Conservation (phyloP, 208 protist genomes). For the Crithidia acanthocephali region DNA sequence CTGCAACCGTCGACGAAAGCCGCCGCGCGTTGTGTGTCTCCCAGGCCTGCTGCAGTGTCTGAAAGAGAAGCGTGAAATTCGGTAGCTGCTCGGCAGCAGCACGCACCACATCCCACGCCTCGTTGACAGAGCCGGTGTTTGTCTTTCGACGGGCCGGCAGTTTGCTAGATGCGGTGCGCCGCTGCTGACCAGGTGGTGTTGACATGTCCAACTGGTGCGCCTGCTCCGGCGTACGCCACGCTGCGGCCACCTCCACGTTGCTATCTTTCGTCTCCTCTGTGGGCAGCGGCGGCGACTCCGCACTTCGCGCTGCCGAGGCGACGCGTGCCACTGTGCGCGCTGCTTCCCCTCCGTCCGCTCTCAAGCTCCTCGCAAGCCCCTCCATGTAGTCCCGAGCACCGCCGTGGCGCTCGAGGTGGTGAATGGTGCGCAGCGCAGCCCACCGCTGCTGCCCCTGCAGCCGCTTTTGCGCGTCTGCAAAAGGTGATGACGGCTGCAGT, state of each 20-base stretch:
- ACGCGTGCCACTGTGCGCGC: no score
- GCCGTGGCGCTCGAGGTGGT: slow-evolving; percentile 17
- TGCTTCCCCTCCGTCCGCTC: no score
- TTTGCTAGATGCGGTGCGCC: not conserved
- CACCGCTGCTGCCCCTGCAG: slow-evolving; percentile 3
- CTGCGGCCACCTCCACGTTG: not conserved
- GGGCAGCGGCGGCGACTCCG: not conserved
- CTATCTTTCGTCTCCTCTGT: no score
- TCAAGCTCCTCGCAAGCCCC: not conserved
- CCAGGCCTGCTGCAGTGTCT: slow-evolving; percentile 1
- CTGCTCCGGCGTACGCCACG: not conserved
- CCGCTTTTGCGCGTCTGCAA: not conserved
- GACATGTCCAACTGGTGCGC: no score
- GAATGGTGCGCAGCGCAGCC: slow-evolving; percentile 11
- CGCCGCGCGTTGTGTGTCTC: slow-evolving; percentile 5
- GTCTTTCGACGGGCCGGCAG: no score
- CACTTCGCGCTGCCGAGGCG: no score
- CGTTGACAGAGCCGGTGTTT: no score
- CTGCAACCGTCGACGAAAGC: not conserved
- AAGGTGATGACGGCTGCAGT: not conserved
- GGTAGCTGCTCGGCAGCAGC: slow-evolving; percentile 4
- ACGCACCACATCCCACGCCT: not conserved
- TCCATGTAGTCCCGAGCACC: slow-evolving; percentile 18
- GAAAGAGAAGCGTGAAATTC: not conserved
- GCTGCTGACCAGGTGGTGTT: no score